Evolutionary conservation across 2,329 filamentous ascomycete species (phyloP), one percentile per base, ranked within the genome.

Genomic region (Exophiala sp.): DNA sequence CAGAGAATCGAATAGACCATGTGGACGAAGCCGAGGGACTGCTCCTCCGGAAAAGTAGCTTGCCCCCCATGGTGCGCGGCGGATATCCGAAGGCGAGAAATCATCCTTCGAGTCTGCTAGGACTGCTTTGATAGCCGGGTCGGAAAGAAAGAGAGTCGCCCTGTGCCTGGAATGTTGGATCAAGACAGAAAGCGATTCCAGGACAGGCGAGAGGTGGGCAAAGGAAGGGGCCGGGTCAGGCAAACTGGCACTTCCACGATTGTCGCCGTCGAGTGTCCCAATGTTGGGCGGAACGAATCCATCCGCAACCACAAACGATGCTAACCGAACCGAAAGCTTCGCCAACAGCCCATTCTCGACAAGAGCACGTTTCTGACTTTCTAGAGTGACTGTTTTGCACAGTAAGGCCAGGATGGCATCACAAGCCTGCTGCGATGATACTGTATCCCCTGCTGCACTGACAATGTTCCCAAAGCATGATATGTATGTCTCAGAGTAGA

Each of bases 91-190:
- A 5, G 72, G 69, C 1, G 75, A 68, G 46, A 80, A 77, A 37
- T 78, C 77, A 32, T 77, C 68, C 4, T 66, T 65, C 63, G 62
- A 64, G 58, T 75, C 73, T 2, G 83, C 83, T 53, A 88, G 86
- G 9, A 86, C 78, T 16, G 83, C 79, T 48, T 86, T 69, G 34
- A 89, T 80, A 0, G 81, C 77, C 1, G 83, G 83, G 1, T 85
- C 84, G 52, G 79, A 83, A 37, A 85, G 68, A 42, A 87, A 76
- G 60, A 87, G 79, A 57, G 83, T 83, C 8, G 87, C 83, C 47
- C 88, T 80, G 66, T 84, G 86, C 58, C 83, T 84, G 0, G 91
- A 96, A 60, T 87, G 81, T 53, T 82, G 79, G 43, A 95, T 79
- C 41, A 96, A 85, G 39, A 82, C 78, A 16, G 82, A 78, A 43